A percentile compares a stretch with the other conserved stretches of the same genome.
These are phyloP conservation scores for Rhizopogon vulgaris DNA, from an alignment of 768 basidiomycete species.

Conservation along the genomic window DNA sequence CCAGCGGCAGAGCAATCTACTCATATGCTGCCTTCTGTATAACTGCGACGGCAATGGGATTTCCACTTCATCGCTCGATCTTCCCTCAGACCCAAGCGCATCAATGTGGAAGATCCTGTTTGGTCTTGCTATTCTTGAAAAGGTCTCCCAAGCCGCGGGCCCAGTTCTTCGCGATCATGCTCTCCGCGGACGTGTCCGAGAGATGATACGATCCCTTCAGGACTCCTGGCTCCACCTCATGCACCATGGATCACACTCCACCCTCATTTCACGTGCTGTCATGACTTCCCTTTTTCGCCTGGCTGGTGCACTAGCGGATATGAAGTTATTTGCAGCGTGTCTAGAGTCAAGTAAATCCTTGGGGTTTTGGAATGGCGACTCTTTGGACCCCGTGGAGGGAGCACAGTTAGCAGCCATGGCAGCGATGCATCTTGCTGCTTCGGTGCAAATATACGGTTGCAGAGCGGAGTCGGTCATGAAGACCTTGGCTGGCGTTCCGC, in stretches of 20 bases:
- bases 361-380: background rate
- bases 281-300: conserved; percentile 41
- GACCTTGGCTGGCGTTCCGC: conserved; percentile 19
- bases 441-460: conserved; percentile 21
- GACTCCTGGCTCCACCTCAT: conserved; percentile 29
- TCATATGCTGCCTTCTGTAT: background rate
- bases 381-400: conserved; percentile 4
- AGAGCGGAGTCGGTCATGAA: conserved; percentile 26
- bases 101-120: conserved; percentile 37
- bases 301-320: conserved; percentile 33
- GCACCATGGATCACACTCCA: background rate
- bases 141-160: conserved; percentile 10
- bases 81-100: background rate
- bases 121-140: conserved; percentile 34
- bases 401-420: conserved; percentile 9
- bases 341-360: conserved; percentile 8
- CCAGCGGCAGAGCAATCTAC: conserved; percentile 33
- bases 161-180: conserved; percentile 18
- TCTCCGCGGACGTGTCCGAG: background rate
- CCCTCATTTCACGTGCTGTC: conserved; percentile 32
- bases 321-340: conserved; percentile 30
- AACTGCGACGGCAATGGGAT: background rate
- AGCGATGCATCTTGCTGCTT: conserved; percentile 20
- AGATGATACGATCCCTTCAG: conserved; percentile 30
- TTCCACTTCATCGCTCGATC: background rate